These are phyloP conservation scores for Ustilago xerochloae DNA, from an alignment of 1,284 basidiomycete genomes.

Conservation along the genomic window DNA sequence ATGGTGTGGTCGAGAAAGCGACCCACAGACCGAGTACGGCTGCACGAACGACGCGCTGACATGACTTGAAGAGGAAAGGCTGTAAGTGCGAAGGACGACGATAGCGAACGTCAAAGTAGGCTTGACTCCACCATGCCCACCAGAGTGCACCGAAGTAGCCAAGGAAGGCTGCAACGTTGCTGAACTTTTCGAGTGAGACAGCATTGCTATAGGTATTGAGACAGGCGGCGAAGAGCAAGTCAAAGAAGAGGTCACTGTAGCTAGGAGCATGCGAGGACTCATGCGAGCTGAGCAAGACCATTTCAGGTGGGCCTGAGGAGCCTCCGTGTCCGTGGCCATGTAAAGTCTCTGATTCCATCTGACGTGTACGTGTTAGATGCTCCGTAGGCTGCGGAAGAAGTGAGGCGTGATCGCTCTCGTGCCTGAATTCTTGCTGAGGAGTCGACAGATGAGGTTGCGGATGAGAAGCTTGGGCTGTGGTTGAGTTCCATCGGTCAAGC, in stretches of 20 bases:
- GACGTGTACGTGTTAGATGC: neutral
- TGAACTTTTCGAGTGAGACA: constrained; percentile 29
- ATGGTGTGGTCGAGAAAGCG: constrained; percentile 44
- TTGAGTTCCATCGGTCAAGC: neutral
- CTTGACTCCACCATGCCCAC: constrained; percentile 52
- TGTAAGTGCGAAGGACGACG: constrained; percentile 17
- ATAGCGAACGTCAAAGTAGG: constrained; percentile 46
- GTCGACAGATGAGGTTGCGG: neutral
- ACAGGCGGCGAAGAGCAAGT: constrained; percentile 43
- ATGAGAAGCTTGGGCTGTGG: neutral
- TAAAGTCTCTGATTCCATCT: neutral
- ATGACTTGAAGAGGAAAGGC: constrained; percentile 25
- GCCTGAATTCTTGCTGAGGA: neutral
- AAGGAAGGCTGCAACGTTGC: constrained; percentile 35
- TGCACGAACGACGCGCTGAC: constrained; percentile 32
- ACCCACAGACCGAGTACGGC: constrained; percentile 43
- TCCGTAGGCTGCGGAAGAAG: constrained; percentile 7
- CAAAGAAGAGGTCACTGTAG: constrained; percentile 49
- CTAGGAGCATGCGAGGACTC: constrained; percentile 19
- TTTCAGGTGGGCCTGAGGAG: neutral
- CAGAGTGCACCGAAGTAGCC: constrained; percentile 45
- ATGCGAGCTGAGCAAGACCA: constrained; percentile 25
- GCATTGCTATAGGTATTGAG: constrained; percentile 44
- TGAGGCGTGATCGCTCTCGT: constrained; percentile 2
- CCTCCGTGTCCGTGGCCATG: neutral